Percentiles rank a stretch among this genome's conserved stretches.
Evolutionary conservation across 2,329 filamentous ascomycete genomes (phyloP).

Genomic region (Tolypocladium ophioglossoides): DNA sequence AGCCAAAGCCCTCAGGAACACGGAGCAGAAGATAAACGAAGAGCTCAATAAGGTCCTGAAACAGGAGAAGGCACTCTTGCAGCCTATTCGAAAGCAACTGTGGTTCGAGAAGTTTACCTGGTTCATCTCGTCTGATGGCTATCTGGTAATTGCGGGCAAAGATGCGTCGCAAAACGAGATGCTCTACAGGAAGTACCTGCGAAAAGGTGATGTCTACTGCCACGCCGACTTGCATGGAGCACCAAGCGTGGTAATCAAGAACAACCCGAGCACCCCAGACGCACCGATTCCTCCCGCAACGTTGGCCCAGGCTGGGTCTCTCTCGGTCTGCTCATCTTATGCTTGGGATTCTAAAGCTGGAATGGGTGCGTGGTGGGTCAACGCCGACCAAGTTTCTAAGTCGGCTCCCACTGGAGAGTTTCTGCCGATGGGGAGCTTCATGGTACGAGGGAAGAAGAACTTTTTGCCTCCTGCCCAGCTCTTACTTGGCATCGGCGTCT

Average conservation of each 20-base stretch:
- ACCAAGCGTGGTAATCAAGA: slow-evolving; percentile 81
- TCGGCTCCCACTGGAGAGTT: slow-evolving; percentile 71
- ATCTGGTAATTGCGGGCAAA: slow-evolving; percentile 80
- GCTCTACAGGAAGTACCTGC: slow-evolving; percentile 77
- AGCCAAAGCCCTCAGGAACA: slow-evolving; percentile 72
- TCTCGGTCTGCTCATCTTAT: slow-evolving; percentile 74
- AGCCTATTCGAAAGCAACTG: slow-evolving; percentile 70
- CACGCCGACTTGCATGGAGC: slow-evolving; percentile 84
- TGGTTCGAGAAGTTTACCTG: slow-evolving; percentile 98
- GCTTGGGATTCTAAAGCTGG: slow-evolving; percentile 96
- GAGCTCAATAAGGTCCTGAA: slow-evolving; percentile 83
- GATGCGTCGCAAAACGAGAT: slow-evolving; percentile 86
- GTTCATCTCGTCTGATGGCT: slow-evolving; percentile 93
- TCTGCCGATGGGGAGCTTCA: slow-evolving; percentile 67
- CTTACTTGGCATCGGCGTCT: slow-evolving; percentile 74
- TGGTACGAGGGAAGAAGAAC: slow-evolving; percentile 79
- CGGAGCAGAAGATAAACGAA: slow-evolving; percentile 76
- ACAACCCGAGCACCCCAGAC: slow-evolving; percentile 64
- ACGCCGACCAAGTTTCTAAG: slow-evolving; percentile 83
- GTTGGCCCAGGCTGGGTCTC: slow-evolving; percentile 75
- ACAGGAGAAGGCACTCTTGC: slow-evolving; percentile 79
- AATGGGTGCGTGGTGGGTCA: slow-evolving; percentile 95
- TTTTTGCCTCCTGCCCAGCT: slow-evolving; percentile 80
- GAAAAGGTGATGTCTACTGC: slow-evolving; percentile 84
- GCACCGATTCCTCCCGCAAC: slow-evolving; percentile 88